Conservation (phyloP, 805 yeast genomes). For the Kluyveromyces aestuarii region DNA sequence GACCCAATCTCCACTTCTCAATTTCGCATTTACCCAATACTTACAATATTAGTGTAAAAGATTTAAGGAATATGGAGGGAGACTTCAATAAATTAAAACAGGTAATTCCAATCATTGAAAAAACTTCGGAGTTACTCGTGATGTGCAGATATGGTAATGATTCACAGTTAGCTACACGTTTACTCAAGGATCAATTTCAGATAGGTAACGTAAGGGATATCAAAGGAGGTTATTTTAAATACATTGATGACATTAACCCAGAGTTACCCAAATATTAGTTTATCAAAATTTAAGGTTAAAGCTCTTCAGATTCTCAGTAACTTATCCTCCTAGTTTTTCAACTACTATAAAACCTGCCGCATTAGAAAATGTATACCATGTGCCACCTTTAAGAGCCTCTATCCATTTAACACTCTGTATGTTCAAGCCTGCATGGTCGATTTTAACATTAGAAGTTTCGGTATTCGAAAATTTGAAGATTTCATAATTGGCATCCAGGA, state of each 20-base stretch:
- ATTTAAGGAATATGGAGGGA: conserved; percentile 28
- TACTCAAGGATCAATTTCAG: conserved; percentile 43
- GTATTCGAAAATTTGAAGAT: conserved; percentile 20
- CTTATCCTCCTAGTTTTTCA: conserved; percentile 13
- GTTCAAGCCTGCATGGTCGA: conserved; percentile 42
- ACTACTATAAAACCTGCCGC: conserved; percentile 26
- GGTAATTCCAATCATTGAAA: conserved; percentile 17
- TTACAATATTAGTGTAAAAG: conserved; percentile 53
- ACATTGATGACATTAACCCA: conserved; percentile 55
- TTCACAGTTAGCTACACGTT: conserved; percentile 65
- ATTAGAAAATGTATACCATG: conserved; percentile 33
- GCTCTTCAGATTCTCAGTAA: neutral
- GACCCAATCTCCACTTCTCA: conserved; percentile 68
- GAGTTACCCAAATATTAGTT: conserved; percentile 52
- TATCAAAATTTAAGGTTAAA: conserved; percentile 16
- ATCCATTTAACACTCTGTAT: conserved; percentile 52
- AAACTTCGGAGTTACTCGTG: conserved; percentile 38
- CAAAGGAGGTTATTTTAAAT: conserved; percentile 65
- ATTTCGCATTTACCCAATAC: conserved; percentile 55
- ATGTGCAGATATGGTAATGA: conserved; percentile 89
- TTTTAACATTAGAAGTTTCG: conserved; percentile 24
- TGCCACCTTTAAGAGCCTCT: conserved; percentile 36
- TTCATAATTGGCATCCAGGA: conserved; percentile 34
- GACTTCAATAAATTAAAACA: conserved; percentile 18
- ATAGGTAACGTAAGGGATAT: conserved; percentile 51